Evolutionary conservation across 2,329 filamentous ascomycete genomes (phyloP).

Genomic region (Tolypocladium tropicale): DNA sequence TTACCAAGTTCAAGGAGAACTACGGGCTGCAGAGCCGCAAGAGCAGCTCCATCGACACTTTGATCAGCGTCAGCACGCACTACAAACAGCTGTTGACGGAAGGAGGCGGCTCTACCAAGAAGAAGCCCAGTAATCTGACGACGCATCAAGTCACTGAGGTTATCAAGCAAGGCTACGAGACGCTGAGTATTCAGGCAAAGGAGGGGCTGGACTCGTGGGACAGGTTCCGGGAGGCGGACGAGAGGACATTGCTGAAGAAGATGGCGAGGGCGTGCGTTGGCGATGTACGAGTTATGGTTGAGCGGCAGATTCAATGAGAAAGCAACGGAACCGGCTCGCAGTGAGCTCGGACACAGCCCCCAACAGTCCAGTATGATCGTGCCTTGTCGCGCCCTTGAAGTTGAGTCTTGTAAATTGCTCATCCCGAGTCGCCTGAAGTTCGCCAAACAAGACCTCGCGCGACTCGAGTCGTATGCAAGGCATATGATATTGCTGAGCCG

Average conservation of each 20-base stretch:
- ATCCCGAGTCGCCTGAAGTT: no score
- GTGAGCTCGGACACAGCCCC: neutral
- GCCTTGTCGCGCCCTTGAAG: neutral
- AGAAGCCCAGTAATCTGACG: conserved; percentile 59
- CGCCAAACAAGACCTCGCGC: neutral
- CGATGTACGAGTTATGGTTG: conserved; percentile 43
- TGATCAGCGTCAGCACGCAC: conserved; percentile 74
- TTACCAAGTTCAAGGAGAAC: conserved; percentile 70
- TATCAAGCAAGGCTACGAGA: conserved; percentile 95
- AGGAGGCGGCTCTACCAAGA: conserved; percentile 26
- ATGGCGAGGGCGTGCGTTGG: conserved; percentile 68
- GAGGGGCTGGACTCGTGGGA: conserved; percentile 83
- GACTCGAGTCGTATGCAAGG: neutral
- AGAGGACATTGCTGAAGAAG: conserved; percentile 77
- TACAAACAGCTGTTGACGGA: conserved; percentile 74
- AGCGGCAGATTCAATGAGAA: conserved; percentile 14
- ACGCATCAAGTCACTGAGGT: conserved; percentile 78
- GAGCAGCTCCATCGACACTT: conserved; percentile 68
- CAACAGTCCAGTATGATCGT: no score
- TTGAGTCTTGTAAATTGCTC: neutral
- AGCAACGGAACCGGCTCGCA: neutral
- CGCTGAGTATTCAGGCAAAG: conserved; percentile 78
- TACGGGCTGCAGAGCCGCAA: conserved; percentile 51
- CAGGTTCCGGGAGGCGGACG: conserved; percentile 76
- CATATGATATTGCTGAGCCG: neutral